phyloP scores from a whole-genome alignment of 768 basidiomycete species.

The Cystobasidium tubakii region DNA sequence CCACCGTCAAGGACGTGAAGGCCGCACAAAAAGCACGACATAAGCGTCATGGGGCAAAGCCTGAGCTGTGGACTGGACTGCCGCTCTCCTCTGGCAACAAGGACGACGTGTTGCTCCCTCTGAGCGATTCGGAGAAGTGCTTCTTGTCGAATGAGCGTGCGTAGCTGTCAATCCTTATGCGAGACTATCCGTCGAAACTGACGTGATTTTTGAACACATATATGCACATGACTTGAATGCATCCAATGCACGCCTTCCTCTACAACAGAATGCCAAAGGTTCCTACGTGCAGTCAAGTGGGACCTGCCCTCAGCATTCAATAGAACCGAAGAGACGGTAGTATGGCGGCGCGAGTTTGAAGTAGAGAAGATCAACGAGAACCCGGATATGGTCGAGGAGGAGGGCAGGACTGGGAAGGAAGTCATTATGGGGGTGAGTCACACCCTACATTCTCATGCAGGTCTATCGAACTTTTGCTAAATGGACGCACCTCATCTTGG shows the following conservation, averaged over 20 bases:
- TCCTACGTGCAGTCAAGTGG: slow-evolving; percentile 74
- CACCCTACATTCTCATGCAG: not conserved
- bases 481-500: too few species aligned
- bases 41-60: slow-evolving; percentile 42
- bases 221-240: not conserved
- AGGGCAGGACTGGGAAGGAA: slow-evolving; percentile 75
- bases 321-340: slow-evolving; percentile 65
- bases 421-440: slow-evolving; percentile 59
- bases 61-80: slow-evolving; percentile 40
- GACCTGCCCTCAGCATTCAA: slow-evolving; percentile 56
- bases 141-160: slow-evolving; percentile 42
- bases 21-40: slow-evolving; percentile 45
- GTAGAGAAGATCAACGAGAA: slow-evolving; percentile 59
- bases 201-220: not conserved
- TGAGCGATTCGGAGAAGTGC: slow-evolving; percentile 42
- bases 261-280: slow-evolving; percentile 51
- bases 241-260: not conserved
- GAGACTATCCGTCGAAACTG: too few species aligned
- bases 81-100: not conserved
- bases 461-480: too few species aligned
- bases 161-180: too few species aligned
- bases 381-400: slow-evolving; percentile 60
- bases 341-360: slow-evolving; percentile 75
- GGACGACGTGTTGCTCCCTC: not conserved
- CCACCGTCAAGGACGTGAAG: slow-evolving; percentile 39